These are phyloP conservation scores for Malus sieversii DNA, from an alignment of 306 rosid species.

Conservation along the genomic window DNA sequence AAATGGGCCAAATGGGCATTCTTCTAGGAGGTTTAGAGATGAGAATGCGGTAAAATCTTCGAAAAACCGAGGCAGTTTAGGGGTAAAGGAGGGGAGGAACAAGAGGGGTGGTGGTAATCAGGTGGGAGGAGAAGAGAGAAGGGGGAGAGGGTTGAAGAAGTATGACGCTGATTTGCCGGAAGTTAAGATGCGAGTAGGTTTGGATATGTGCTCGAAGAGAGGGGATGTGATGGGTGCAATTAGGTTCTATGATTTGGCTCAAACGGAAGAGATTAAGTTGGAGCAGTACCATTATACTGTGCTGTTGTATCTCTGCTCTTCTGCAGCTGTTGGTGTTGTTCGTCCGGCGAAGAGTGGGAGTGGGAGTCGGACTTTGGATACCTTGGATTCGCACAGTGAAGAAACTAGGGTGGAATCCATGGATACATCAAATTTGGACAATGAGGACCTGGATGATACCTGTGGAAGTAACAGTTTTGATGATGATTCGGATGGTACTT, in stretches of 20 bases:
- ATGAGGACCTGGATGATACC: background rate
- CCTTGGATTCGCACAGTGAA: conserved; percentile 27
- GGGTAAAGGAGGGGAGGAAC: conserved; percentile 16
- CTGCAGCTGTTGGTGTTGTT: conserved; percentile 81
- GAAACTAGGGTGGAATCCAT: conserved; percentile 16
- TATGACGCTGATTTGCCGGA: conserved; percentile 29
- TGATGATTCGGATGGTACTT: conserved; percentile 8
- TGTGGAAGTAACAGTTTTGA: background rate
- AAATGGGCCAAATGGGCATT: conserved; percentile 8
- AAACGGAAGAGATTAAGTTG: conserved; percentile 37
- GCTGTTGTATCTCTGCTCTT: conserved; percentile 75
- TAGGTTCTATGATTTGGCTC: conserved; percentile 55
- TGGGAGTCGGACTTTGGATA: conserved; percentile 38
- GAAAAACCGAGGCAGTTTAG: background rate
- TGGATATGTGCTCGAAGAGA: conserved; percentile 78
- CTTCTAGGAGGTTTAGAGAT: conserved; percentile 12
- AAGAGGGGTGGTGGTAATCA: conserved; percentile 13
- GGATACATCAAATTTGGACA: conserved; percentile 8
- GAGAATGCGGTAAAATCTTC: conserved; percentile 15
- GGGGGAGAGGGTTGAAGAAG: conserved; percentile 30
- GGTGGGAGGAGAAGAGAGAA: conserved; percentile 24
- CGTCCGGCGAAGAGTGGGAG: conserved; percentile 82
- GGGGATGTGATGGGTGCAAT: conserved; percentile 76
- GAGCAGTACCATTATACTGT: conserved; percentile 76
- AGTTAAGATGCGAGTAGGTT: conserved; percentile 33